phyloP scores from a whole-genome alignment of 2,329 filamentous ascomycete genomes.

The Colletotrichum viniferum region DNA sequence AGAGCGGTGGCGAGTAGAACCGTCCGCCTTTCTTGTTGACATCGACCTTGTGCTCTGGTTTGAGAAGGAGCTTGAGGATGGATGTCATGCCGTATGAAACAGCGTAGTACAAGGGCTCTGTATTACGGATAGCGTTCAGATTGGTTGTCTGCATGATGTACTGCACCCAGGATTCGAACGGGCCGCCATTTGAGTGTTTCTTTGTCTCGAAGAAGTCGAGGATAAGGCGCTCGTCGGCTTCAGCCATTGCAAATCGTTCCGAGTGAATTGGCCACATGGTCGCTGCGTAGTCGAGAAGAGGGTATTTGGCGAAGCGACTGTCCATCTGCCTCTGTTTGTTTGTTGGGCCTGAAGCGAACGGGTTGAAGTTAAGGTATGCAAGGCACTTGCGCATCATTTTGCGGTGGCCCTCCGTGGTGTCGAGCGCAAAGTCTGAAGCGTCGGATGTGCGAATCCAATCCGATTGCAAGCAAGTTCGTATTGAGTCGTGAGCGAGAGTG shows the following conservation, averaged over 20 bases:
- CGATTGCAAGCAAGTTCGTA: conserved; percentile 25
- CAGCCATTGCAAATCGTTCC: conserved; percentile 3
- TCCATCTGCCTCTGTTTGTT: background rate
- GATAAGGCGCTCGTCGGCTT: conserved; percentile 20
- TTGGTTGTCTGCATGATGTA: conserved; percentile 16
- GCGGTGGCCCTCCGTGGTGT: conserved; percentile 13
- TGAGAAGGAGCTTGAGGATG: conserved; percentile 23
- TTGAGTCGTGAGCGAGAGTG: conserved; percentile 28
- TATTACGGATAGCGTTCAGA: conserved; percentile 11
- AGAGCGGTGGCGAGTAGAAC: conserved; percentile 25
- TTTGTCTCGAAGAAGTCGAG: conserved; percentile 27
- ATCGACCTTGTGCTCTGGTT: conserved; percentile 20
- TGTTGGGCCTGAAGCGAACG: conserved; percentile 22
- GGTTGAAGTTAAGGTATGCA: conserved; percentile 22
- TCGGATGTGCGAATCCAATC: conserved; percentile 21
- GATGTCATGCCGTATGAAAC: conserved; percentile 29
- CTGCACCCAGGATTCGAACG: conserved; percentile 29
- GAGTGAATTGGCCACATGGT: conserved; percentile 27
- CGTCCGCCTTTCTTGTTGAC: conserved; percentile 25
- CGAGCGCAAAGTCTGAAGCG: conserved; percentile 25
- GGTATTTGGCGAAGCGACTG: conserved; percentile 5
- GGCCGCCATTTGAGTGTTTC: conserved; percentile 14
- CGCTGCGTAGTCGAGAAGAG: conserved; percentile 22
- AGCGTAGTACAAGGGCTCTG: conserved; percentile 28
- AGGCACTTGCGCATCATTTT: conserved; percentile 28